Conservation (phyloP, 2,329 filamentous ascomycete genomes). For the Sporothrix pseudoabietina region DNA sequence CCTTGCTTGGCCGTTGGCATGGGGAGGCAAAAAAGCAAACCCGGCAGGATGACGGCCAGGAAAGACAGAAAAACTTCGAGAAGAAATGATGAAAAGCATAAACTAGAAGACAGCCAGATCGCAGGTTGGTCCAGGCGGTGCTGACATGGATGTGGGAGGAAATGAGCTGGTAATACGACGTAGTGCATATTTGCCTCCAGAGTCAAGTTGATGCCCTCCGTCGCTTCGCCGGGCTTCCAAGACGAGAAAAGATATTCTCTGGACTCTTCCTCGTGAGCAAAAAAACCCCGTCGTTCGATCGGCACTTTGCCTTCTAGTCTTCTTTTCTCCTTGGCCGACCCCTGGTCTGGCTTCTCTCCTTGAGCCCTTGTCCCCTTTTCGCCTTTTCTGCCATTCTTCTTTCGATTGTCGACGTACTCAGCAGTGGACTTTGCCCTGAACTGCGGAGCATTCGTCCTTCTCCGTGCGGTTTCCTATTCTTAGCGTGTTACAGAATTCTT, state of each 20-base stretch:
- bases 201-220: not conserved
- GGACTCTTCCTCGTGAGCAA: conserved; percentile 15
- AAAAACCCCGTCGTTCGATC: conserved; percentile 6
- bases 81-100: not conserved
- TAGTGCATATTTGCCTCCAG: not conserved
- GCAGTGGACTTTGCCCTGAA: not conserved
- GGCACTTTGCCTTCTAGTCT: conserved; percentile 19
- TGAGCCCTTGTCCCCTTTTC: not conserved
- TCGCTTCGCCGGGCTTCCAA: not conserved
- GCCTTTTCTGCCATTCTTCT: not conserved
- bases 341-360: not conserved
- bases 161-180: not conserved
- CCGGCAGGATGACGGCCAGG: not conserved
- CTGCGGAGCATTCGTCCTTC: not conserved
- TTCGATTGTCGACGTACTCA: not conserved
- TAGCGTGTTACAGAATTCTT: conserved; percentile 22
- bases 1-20: not conserved
- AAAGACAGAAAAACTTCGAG: not conserved
- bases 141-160: not conserved
- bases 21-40: not conserved
- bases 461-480: not conserved
- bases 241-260: conserved; percentile 19
- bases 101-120: not conserved
- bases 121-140: conserved; percentile 12
- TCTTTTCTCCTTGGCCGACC: conserved; percentile 13